A percentile compares a stretch with the other conserved stretches of the same genome.
Conservation (phyloP, 305 asterid genomes). For the Rubia occidens region DNA sequence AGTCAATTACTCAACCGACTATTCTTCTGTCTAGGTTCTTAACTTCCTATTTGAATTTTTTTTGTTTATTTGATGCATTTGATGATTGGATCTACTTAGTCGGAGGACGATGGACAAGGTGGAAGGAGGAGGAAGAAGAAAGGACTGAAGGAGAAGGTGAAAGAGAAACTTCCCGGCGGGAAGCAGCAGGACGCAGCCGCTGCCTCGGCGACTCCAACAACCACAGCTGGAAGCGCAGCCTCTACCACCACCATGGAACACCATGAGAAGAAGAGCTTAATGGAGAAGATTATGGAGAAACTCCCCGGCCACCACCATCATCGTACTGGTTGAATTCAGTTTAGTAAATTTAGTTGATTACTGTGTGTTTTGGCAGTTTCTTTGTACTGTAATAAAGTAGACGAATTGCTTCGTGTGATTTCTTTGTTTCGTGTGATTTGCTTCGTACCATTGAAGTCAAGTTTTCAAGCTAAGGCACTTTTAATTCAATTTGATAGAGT, state of each 20-base stretch:
- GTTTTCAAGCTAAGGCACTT: too few species aligned
- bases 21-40: not conserved
- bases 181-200: constrained; percentile 23
- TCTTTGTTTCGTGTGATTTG: too few species aligned
- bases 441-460: too few species aligned
- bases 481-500: too few species aligned
- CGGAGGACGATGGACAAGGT: constrained; percentile 76
- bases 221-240: constrained; percentile 23
- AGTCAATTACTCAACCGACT: not conserved
- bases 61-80: too few species aligned
- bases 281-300: constrained; percentile 68
- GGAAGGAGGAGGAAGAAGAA: constrained; percentile 47
- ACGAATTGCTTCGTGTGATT: not conserved
- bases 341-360: not conserved
- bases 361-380: not conserved
- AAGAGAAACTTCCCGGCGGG: constrained; percentile 48
- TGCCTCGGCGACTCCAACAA: constrained; percentile 4
- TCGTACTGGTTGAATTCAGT: constrained; percentile 10
- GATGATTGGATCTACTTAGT: constrained; percentile 18
- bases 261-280: constrained; percentile 63
- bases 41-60: not conserved
- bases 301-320: constrained; percentile 60
- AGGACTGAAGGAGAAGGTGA: constrained; percentile 61
- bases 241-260: constrained; percentile 21
- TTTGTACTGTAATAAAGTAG: not conserved